Base-by-base conservation (phyloP, 129 eudicot genomes). In the Lactuca sativa region DNA sequence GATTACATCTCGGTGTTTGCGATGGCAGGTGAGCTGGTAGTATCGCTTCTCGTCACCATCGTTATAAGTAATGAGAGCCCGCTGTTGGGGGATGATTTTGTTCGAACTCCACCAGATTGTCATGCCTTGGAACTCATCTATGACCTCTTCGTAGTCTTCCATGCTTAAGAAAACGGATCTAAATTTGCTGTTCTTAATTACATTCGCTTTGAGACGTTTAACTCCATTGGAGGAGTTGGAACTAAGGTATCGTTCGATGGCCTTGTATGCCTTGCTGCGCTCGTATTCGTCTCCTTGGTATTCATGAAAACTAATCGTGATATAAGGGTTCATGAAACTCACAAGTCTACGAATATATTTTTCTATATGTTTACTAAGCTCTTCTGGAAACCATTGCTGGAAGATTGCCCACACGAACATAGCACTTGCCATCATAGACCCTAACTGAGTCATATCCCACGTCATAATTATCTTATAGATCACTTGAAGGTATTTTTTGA, bases 11-110 rank as follows among this genome's bases (percentile, higher is more conserved):
- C 82, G 73, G 44, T 85, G 38, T 8, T 34, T 65, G 0, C 71
- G 58, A 34, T 66, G 84, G 58, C 78, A 85, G n/a, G 71, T 81
- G 60, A 85, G 90, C 56, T 18, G 64, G 61, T 67, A 85, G 25
- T 9, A 72, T 52, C 73, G 61, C 11, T 65, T 66, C 47, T 75
- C 80, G 3, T 75, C 80, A 14, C 33, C 33, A 15, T 16, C 63
- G 7, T 44, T 40, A 44, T 5, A 8, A 1, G 34, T 8, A 56
- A 55, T 30, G 6, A 57, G 62, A 57, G 38, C 14, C 5, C 10
- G 62, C 4, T 13, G 30, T 62, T 62, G 17, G 14, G 66, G 66
- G 51, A 33, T 15, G 15, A 3, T 62, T 62, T 62, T 62, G 32
- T 12, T 36, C 5, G 66, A 37, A 62, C 25, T 37, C 66, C 66